Evolutionary conservation across 1,284 basidiomycete genomes (phyloP).

Genomic region (Porogramme epimiltina): DNA sequence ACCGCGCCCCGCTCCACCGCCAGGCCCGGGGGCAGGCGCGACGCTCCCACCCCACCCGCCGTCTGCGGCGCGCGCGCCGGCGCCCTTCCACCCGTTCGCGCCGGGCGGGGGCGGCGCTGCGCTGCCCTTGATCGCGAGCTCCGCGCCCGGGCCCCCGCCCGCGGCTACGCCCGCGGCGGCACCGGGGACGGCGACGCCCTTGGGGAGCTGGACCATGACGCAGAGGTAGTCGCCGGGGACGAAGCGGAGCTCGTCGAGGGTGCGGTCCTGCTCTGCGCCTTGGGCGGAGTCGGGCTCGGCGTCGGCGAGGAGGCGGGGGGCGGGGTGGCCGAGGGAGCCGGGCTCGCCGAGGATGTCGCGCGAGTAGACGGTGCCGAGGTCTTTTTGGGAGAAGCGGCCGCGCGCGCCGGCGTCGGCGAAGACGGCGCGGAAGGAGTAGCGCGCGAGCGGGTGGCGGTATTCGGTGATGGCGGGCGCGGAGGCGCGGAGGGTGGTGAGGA

Average conservation of each 20-base stretch:
- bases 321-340: conserved; percentile 55
- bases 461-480: conserved; percentile 63
- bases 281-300: conserved; percentile 35
- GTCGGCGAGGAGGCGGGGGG: conserved; percentile 61
- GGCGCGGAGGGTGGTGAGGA: conserved; percentile 72
- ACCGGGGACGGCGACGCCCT: conserved; percentile 52
- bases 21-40: conserved; percentile 32
- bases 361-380: conserved; percentile 76
- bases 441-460: conserved; percentile 75
- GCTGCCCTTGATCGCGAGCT: conserved; percentile 50
- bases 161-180: too few relatives aligned
- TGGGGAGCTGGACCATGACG: conserved; percentile 70
- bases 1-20: conserved; percentile 31
- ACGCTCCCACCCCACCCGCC: conserved; percentile 47
- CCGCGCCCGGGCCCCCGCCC: conserved; percentile 41
- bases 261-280: conserved; percentile 53
- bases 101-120: conserved; percentile 32
- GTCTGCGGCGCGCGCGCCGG: conserved; percentile 39
- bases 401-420: conserved; percentile 72
- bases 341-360: conserved; percentile 80
- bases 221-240: conserved; percentile 77
- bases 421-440: conserved; percentile 75
- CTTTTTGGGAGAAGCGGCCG: conserved; percentile 70
- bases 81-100: conserved; percentile 40
- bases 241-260: conserved; percentile 75